Base-by-base conservation (phyloP, 2,329 filamentous ascomycete species). In the Aspergillus ustus region DNA sequence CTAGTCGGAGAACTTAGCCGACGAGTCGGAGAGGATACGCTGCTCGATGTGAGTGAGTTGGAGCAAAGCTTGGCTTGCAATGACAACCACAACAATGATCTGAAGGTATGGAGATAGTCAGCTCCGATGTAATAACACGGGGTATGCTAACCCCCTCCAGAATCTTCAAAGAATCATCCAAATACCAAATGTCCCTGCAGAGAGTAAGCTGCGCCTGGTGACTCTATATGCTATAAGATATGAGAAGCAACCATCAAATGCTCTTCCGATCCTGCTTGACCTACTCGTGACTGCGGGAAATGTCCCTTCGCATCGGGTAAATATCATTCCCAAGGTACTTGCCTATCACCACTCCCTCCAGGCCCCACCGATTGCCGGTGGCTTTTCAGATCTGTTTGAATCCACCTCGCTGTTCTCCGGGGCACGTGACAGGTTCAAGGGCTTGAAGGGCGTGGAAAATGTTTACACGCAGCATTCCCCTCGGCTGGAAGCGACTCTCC, bases 401-500 rank as follows among this genome's bases (percentile, higher is more conserved):
- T 90, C 92, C 0, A 87, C 90, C 0, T 94, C 92, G 4, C 94
- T 99, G 66, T 97, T 99, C 77, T 91, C 92, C 0, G 91, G 91
- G 13, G 93, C 93, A 11, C 86, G 92, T 44, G 92, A 90, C 71
- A 88, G 93, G 5, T 93, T 99, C 77, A 97, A 96, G 72, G 95
- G 95, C 0, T 83, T 99, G 15, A 97, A 98, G 73, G 95, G 95
- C 1, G 95, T 99, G 1, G 96, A 99, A 76, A 99, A 99, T 70
- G 95, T 99, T 29, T 99, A 99, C 76, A 99, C 95, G 0, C 96
- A 99, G 75, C 95, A 99, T 76, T 96, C 92, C 6, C 93, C 96
- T 0, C 85, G 92, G 22, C 78, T 99, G 17, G 93, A 97, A 75
- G 86, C 86, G 25, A 98, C 93, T 0, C 80, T 99, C 19, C 94